A percentile compares a stretch with the other conserved stretches of the same genome.
These are phyloP conservation scores for Polytolypa hystricis DNA, from an alignment of 2,329 filamentous ascomycete genomes.

Conservation along the genomic window DNA sequence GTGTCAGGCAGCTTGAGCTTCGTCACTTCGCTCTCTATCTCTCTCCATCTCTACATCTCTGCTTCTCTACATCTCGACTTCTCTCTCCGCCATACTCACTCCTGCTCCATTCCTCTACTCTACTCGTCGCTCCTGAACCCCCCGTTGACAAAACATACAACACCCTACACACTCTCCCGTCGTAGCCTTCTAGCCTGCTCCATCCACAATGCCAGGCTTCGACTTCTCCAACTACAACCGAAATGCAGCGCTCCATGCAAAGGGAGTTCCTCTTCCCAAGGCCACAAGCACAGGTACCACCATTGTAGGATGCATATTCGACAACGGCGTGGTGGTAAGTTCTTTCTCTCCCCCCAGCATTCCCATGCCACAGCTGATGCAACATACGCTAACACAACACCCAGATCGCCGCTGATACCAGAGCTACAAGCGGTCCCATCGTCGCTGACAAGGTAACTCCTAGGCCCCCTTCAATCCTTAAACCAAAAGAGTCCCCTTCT, in stretches of 20 bases:
- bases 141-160: too few species aligned
- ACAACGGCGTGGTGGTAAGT: constrained; percentile 87
- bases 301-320: constrained; percentile 93
- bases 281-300: constrained; percentile 98
- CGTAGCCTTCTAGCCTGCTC: constrained; percentile 6
- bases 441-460: constrained; percentile 79
- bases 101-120: not conserved
- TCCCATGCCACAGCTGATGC: not conserved
- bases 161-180: constrained; percentile 19
- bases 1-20: constrained; percentile 30
- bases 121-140: too few species aligned
- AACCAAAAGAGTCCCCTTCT: not conserved
- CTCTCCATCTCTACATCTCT: not conserved
- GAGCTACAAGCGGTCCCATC: constrained; percentile 93
- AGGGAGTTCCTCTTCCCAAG: constrained; percentile 89
- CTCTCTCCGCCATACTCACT: constrained; percentile 53
- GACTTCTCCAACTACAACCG: constrained; percentile 99
- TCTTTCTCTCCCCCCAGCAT: not conserved
- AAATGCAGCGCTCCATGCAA: constrained; percentile 89
- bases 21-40: constrained; percentile 27
- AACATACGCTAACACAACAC: constrained; percentile 16
- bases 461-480: not conserved
- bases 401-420: constrained; percentile 92
- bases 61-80: constrained; percentile 4
- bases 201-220: constrained; percentile 75